These are phyloP conservation scores for Boletus mariae DNA, from an alignment of 1,284 basidiomycete species.

Conservation along the genomic window DNA sequence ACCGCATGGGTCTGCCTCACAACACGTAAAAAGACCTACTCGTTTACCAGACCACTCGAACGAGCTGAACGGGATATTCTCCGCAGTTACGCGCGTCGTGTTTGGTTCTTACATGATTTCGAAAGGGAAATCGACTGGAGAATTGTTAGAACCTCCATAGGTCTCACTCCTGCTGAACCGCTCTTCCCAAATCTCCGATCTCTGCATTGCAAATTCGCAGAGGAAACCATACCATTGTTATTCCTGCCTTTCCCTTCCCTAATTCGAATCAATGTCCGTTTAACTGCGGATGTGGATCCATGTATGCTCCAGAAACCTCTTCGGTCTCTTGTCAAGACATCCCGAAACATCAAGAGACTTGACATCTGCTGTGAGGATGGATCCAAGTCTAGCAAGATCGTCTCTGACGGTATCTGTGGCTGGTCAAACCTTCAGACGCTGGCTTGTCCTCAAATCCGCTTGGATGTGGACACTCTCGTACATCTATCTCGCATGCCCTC, in stretches of 20 bases:
- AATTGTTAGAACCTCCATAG: no score
- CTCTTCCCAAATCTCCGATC: neutral
- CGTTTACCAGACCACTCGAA: neutral
- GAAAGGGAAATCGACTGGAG: neutral
- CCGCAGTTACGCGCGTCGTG: neutral
- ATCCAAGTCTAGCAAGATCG: neutral
- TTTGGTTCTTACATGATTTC: neutral
- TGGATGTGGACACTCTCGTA: neutral
- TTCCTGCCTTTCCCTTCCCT: neutral
- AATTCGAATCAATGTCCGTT: neutral
- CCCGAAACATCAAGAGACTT: neutral
- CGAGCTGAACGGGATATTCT: neutral
- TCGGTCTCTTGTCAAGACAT: neutral
- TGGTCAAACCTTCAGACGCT: neutral
- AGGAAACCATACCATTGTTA: neutral
- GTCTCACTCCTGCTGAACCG: neutral
- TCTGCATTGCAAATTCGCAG: neutral
- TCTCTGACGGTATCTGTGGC: neutral
- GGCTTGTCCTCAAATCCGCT: neutral
- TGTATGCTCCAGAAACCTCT: neutral
- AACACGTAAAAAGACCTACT: no score
- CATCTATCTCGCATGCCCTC: neutral
- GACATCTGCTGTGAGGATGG: neutral
- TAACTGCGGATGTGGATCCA: neutral
- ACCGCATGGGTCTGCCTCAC: no score